phyloP scores from a whole-genome alignment of 2,329 filamentous ascomycete species.

The Dothidotthia symphoricarpi region DNA sequence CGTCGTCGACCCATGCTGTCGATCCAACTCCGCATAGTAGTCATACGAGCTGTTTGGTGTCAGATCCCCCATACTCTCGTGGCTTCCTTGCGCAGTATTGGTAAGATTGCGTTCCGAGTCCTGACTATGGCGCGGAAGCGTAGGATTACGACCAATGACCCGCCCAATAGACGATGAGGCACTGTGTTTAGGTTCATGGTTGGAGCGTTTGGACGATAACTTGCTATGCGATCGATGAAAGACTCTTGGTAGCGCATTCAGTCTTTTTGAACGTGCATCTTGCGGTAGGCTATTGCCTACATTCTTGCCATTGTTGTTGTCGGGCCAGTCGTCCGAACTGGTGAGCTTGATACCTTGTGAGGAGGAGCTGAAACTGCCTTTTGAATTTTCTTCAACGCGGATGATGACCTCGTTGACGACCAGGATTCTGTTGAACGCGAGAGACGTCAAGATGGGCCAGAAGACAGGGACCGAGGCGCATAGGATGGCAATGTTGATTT shows the following conservation, averaged over 20 bases:
- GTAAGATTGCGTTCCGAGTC: slow-evolving; percentile 30
- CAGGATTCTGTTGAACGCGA: slow-evolving; percentile 38
- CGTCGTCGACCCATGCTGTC: slow-evolving; percentile 14
- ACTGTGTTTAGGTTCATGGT: slow-evolving; percentile 11
- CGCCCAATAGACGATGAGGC: slow-evolving; percentile 13
- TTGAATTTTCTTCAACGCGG: slow-evolving; percentile 25
- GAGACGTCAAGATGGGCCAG: slow-evolving; percentile 37
- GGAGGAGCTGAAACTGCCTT: slow-evolving; percentile 15
- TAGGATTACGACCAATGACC: slow-evolving; percentile 10
- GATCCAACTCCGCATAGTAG: slow-evolving; percentile 21
- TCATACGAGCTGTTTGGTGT: slow-evolving; percentile 11
- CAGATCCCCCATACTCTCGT: slow-evolving; percentile 2
- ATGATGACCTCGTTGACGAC: slow-evolving; percentile 42
- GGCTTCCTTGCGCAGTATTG: slow-evolving; percentile 4
- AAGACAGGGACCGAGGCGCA: slow-evolving; percentile 41
- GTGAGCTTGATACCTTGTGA: slow-evolving; percentile 17
- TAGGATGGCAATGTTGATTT: slow-evolving; percentile 41
- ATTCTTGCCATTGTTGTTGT: slow-evolving; percentile 14
- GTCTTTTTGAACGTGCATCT: slow-evolving; percentile 9
- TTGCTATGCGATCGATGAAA: too few relatives aligned
- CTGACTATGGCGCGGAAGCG: slow-evolving; percentile 17
- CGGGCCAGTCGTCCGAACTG: slow-evolving; percentile 8
- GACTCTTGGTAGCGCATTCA: slow-evolving; percentile 6
- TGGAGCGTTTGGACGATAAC: neutral
- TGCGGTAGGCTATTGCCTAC: slow-evolving; percentile 3